Evolutionary conservation across 257 asterid genomes (phyloP).

Genomic region (Asclepias syriaca): DNA sequence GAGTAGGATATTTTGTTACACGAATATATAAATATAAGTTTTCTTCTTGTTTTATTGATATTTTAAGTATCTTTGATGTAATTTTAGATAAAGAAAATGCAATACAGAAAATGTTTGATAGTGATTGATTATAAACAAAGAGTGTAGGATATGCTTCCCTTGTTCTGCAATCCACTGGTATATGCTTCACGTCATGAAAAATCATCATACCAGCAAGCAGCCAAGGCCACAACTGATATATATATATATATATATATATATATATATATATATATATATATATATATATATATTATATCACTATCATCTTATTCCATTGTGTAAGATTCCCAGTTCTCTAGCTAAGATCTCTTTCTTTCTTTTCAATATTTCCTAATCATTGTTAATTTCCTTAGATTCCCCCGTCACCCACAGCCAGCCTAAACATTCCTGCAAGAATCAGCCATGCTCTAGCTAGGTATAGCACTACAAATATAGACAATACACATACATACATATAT

Average conservation of each 20-base stretch:
- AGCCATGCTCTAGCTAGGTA: not conserved
- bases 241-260: not conserved
- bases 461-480: not conserved
- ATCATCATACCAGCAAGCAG: not conserved
- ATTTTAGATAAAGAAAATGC: too few relatives aligned
- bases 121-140: not conserved
- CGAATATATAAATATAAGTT: too few relatives aligned
- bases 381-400: constrained; percentile 1
- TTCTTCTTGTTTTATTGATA: too few relatives aligned
- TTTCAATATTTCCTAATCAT: not conserved
- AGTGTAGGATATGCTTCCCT: constrained; percentile 6
- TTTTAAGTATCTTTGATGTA: too few relatives aligned
- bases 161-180: constrained; percentile 3
- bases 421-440: not conserved
- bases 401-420: not conserved
- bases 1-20: too few relatives aligned
- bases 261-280: not conserved
- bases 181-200: not conserved
- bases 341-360: not conserved
- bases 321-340: constrained; percentile 4
- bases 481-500: not conserved
- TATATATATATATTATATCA: not conserved
- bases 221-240: not conserved
- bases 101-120: not conserved
- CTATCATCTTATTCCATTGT: not conserved